A percentile compares a stretch with the other conserved stretches of the same genome.
Evolutionary conservation across 495 filamentous ascomycete genomes (phyloP).

Genomic region (Trichoderma gamsii): DNA sequence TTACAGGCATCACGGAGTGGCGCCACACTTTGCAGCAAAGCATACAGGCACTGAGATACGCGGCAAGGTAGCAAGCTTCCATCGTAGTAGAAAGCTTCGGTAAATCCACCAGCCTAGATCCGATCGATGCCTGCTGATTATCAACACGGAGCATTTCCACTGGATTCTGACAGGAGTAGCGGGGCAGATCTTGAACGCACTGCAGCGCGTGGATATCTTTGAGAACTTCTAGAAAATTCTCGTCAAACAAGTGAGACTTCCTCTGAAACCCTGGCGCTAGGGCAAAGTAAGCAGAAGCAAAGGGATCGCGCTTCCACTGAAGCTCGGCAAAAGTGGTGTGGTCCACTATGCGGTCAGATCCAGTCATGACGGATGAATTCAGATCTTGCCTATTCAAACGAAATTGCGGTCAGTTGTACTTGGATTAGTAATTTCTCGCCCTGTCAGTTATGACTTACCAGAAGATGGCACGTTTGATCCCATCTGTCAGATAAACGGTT

Average conservation of each 20-base stretch:
- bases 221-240: conserved; percentile 30
- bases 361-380: conserved; percentile 32
- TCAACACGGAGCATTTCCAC: conserved; percentile 32
- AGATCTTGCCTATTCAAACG: conserved; percentile 31
- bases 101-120: conserved; percentile 30
- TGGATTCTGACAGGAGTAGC: conserved; percentile 22
- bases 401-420: not conserved
- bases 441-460: conserved; percentile 25
- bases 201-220: conserved; percentile 34
- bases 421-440: not conserved
- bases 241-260: conserved; percentile 21
- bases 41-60: conserved; percentile 34
- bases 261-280: conserved; percentile 29
- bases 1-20: conserved; percentile 32
- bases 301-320: conserved; percentile 32
- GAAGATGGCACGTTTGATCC: conserved; percentile 38
- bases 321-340: conserved; percentile 36
- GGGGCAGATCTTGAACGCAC: conserved; percentile 30
- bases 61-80: conserved; percentile 34
- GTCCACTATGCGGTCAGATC: conserved; percentile 29
- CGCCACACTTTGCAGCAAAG: conserved; percentile 37
- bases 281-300: conserved; percentile 22
- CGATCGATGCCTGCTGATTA: conserved; percentile 36
- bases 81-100: conserved; percentile 21
- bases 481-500: conserved; percentile 28